A percentile compares a stretch with the other conserved stretches of the same genome.
These are phyloP conservation scores for Parafenestella ontariensis DNA, from an alignment of 2,329 filamentous ascomycete genomes.

Conservation along the genomic window DNA sequence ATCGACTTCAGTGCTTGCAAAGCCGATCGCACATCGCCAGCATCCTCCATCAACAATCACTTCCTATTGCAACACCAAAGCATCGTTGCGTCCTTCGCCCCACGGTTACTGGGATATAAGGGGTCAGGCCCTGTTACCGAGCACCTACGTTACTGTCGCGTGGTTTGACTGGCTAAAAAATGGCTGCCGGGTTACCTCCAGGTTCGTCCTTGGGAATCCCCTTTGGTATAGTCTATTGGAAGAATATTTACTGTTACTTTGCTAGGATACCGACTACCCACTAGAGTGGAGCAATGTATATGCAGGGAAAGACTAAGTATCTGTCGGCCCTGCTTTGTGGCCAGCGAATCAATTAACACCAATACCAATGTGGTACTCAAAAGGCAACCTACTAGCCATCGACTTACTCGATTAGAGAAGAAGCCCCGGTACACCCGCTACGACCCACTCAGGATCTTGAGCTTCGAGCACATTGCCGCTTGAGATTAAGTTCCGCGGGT, in stretches of 20 bases:
- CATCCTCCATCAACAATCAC: not conserved
- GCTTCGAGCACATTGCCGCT: not conserved
- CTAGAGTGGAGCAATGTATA: not conserved
- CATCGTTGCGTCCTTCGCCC: not conserved
- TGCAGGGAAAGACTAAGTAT: not conserved
- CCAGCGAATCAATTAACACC: not conserved
- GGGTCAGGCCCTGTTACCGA: not conserved
- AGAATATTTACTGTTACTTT: not conserved
- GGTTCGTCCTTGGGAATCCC: too few relatives aligned
- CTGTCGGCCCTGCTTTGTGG: not conserved
- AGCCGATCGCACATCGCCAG: not conserved
- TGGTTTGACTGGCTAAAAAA: not conserved
- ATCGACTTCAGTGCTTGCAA: not conserved
- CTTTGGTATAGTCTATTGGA: not conserved
- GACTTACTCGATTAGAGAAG: not conserved
- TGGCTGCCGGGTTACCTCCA: not conserved
- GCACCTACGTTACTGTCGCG: not conserved
- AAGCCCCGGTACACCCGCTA: not conserved
- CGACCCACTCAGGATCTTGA: not conserved
- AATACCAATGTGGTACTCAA: not conserved
- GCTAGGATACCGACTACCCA: not conserved
- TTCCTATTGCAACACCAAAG: not conserved
- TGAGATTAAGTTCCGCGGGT: not conserved
- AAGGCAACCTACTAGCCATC: not conserved
- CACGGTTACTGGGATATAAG: not conserved